A percentile compares a stretch with the other conserved stretches of the same genome.
phyloP scores from a whole-genome alignment of 371 early-diverging fungal species.

The Mortierella sp. region DNA sequence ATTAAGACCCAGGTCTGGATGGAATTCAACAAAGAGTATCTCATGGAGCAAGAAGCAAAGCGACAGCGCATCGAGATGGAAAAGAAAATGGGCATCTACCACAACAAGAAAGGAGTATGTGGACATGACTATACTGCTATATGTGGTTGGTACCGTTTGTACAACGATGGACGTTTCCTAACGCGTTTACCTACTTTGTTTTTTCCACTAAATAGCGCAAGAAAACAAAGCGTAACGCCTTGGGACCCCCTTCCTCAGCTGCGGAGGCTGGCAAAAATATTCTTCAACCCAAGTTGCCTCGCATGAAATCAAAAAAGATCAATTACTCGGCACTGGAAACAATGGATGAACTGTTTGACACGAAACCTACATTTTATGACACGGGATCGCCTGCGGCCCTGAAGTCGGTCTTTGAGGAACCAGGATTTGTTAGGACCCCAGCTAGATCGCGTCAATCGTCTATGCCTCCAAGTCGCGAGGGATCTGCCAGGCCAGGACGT shows the following conservation, averaged over 20 bases:
- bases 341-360: conserved; percentile 72
- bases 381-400: conserved; percentile 32
- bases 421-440: conserved; percentile 36
- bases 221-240: conserved; percentile 50
- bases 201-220: conserved; percentile 38
- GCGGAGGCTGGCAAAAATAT: conserved; percentile 85
- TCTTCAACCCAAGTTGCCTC: conserved; percentile 70
- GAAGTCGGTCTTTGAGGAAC: conserved; percentile 54
- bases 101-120: conserved; percentile 60
- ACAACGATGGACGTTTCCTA: neutral
- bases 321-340: conserved; percentile 87
- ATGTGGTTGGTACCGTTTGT: neutral
- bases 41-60: conserved; percentile 76
- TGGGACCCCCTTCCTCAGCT: conserved; percentile 63
- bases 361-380: conserved; percentile 34
- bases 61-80: conserved; percentile 61
- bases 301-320: conserved; percentile 84
- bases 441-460: conserved; percentile 47
- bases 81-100: conserved; percentile 62
- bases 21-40: conserved; percentile 86
- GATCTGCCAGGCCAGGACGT: conserved; percentile 43
- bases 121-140: neutral
- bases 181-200: conserved; percentile 6
- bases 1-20: conserved; percentile 89
- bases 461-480: conserved; percentile 43